Conservation (phyloP, 768 basidiomycete genomes). For the Xerocomus potaroensis region DNA sequence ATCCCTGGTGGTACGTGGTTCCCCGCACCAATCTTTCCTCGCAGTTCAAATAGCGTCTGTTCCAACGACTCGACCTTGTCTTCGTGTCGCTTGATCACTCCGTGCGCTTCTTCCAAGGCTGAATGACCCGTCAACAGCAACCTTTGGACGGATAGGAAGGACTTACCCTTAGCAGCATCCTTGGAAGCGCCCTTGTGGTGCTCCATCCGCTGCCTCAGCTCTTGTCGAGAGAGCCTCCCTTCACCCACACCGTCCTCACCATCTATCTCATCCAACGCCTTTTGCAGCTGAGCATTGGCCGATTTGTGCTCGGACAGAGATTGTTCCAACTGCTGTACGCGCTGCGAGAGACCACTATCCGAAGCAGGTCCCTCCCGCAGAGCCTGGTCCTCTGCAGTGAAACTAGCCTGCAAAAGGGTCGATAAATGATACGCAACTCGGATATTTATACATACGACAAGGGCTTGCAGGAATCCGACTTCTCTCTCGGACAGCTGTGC, state of each 20-base stretch:
- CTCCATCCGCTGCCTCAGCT: constrained; percentile 38
- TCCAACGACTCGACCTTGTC: constrained; percentile 67
- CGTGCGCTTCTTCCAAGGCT: constrained; percentile 45
- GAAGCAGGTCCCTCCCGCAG: constrained; percentile 26
- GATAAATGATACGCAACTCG: neutral
- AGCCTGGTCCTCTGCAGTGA: constrained; percentile 50
- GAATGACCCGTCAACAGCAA: neutral
- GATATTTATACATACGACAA: constrained; percentile 48
- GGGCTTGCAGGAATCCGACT: constrained; percentile 59
- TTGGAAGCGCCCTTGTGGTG: constrained; percentile 35
- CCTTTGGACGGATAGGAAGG: neutral
- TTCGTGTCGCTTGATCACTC: constrained; percentile 35
- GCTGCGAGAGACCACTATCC: constrained; percentile 36
- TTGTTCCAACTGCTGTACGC: constrained; percentile 51
- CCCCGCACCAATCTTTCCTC: constrained; percentile 72
- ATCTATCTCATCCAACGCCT: constrained; percentile 45
- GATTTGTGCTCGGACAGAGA: constrained; percentile 54
- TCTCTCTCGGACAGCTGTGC: constrained; percentile 52
- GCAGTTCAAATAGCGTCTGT: constrained; percentile 72
- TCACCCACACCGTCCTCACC: constrained; percentile 28
- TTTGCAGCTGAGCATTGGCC: constrained; percentile 41
- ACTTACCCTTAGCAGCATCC: constrained; percentile 39
- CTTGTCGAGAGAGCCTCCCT: constrained; percentile 28
- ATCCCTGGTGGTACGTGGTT: constrained; percentile 68
- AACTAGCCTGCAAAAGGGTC: constrained; percentile 48